Percentiles rank a stretch among this genome's conserved stretches.
phyloP scores from a whole-genome alignment of 192 early-diverging fungal genomes.

The Oehlia diaphana region DNA sequence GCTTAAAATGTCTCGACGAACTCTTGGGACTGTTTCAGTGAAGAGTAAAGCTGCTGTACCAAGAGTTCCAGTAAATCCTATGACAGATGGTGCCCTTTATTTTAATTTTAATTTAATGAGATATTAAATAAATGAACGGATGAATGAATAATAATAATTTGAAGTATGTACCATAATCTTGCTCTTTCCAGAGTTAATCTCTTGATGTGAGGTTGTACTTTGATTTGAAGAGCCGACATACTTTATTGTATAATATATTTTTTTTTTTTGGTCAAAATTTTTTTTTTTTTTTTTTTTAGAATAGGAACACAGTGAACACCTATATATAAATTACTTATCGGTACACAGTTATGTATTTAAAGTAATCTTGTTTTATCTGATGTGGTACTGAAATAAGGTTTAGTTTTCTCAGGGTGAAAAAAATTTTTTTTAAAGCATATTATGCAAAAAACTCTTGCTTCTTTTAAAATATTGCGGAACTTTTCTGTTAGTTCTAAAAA shows the following conservation, averaged over 20 bases:
- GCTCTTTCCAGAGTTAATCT: slow-evolving; percentile 3
- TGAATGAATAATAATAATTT: too few relatives aligned
- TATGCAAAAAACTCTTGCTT: background rate
- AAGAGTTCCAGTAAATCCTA: background rate
- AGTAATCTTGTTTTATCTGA: background rate
- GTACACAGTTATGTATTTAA: too few relatives aligned
- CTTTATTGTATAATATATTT: too few relatives aligned
- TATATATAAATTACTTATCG: too few relatives aligned
- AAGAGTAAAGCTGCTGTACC: background rate
- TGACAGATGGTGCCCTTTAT: slow-evolving; percentile 4
- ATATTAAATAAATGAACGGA: too few relatives aligned
- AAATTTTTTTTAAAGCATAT: background rate
- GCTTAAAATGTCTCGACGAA: background rate
- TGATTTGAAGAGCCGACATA: background rate
- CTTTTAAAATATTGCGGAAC: background rate
- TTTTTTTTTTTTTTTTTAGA: background rate
- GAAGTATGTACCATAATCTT: background rate
- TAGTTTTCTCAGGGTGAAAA: too few relatives aligned
- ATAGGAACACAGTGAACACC: too few relatives aligned
- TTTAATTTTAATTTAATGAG: background rate
- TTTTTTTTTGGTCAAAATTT: background rate
- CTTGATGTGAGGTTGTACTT: slow-evolving; percentile 4
- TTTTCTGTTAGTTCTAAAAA: background rate
- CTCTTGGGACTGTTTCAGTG: background rate
- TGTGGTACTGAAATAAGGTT: background rate